Evolutionary conservation across 2,329 filamentous ascomycete species (phyloP).

Genomic region (Aspergillus udagawae): DNA sequence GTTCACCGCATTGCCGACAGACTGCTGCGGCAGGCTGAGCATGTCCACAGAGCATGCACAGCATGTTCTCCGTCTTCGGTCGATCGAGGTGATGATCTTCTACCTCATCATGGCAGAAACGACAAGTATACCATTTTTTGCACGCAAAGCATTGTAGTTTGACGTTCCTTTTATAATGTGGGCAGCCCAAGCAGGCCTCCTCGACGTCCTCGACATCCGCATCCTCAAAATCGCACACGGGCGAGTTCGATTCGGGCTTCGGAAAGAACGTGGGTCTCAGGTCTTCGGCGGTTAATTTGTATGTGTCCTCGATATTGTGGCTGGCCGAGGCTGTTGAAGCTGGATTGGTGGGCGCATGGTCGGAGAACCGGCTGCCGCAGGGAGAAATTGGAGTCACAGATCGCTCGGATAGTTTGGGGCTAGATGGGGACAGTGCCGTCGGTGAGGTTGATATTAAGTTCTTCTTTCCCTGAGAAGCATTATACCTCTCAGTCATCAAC

Average conservation of each 20-base stretch:
- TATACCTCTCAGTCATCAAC: conserved; percentile 66
- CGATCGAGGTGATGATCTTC: conserved; percentile 78
- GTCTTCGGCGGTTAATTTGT: conserved; percentile 52
- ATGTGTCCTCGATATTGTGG: conserved; percentile 26
- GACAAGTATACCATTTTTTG: conserved; percentile 88
- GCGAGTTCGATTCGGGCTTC: conserved; percentile 26
- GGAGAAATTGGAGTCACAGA: conserved; percentile 29
- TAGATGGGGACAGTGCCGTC: conserved; percentile 21
- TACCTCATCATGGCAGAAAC: conserved; percentile 83
- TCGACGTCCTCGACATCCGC: conserved; percentile 46
- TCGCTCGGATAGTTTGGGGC: conserved; percentile 21
- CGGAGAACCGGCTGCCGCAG: conserved; percentile 24
- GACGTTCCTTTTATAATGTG: conserved; percentile 92
- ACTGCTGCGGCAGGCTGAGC: conserved; percentile 76
- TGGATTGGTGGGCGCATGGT: conserved; percentile 25
- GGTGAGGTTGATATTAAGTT: conserved; percentile 13
- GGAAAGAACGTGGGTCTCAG: conserved; percentile 65
- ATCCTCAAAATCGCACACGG: conserved; percentile 34
- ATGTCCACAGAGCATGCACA: conserved; percentile 91
- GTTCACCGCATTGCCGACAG: conserved; percentile 71
- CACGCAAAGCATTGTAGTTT: conserved; percentile 92
- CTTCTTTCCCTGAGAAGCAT: conserved; percentile 38
- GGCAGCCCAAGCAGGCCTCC: conserved; percentile 66
- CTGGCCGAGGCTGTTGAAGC: conserved; percentile 23
- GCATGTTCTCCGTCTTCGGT: conserved; percentile 85